A percentile compares a stretch with the other conserved stretches of the same genome.
Evolutionary conservation across 257 asterid genomes (phyloP).

Genomic region (Lantana camara): DNA sequence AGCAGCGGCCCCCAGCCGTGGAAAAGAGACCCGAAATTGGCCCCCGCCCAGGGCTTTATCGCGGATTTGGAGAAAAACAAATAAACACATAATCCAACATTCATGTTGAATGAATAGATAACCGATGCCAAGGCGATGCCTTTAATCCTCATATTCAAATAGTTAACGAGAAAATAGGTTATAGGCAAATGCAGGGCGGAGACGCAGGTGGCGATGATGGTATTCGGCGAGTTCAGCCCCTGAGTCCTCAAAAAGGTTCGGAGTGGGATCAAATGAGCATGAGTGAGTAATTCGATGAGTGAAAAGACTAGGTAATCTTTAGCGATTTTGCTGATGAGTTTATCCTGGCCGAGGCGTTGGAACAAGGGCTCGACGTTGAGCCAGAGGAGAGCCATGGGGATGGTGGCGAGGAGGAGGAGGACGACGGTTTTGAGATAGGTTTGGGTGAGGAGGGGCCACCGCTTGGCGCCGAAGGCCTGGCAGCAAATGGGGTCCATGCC

Average conservation of each 20-base stretch:
- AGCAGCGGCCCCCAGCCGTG: constrained; percentile 69
- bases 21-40: constrained; percentile 38
- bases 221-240: constrained; percentile 62
- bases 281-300: constrained; percentile 58
- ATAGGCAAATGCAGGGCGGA: constrained; percentile 61
- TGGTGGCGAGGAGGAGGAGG: constrained; percentile 59
- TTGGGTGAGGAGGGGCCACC: constrained; percentile 59
- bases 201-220: constrained; percentile 59
- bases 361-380: constrained; percentile 59
- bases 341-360: constrained; percentile 62
- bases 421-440: constrained; percentile 64
- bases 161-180: constrained; percentile 58
- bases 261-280: constrained; percentile 61
- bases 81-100: constrained; percentile 52
- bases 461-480: constrained; percentile 80
- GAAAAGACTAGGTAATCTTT: constrained; percentile 56
- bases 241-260: constrained; percentile 69
- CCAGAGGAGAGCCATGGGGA: constrained; percentile 70
- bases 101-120: constrained; percentile 62
- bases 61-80: constrained; percentile 51
- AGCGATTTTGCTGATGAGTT: constrained; percentile 55
- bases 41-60: constrained; percentile 73
- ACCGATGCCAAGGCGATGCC: constrained; percentile 73
- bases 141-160: constrained; percentile 50
- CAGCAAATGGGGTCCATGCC: constrained; percentile 92